Evolutionary conservation across 2,329 filamentous ascomycete genomes (phyloP).

Genomic region (Xylariaceae sp.): DNA sequence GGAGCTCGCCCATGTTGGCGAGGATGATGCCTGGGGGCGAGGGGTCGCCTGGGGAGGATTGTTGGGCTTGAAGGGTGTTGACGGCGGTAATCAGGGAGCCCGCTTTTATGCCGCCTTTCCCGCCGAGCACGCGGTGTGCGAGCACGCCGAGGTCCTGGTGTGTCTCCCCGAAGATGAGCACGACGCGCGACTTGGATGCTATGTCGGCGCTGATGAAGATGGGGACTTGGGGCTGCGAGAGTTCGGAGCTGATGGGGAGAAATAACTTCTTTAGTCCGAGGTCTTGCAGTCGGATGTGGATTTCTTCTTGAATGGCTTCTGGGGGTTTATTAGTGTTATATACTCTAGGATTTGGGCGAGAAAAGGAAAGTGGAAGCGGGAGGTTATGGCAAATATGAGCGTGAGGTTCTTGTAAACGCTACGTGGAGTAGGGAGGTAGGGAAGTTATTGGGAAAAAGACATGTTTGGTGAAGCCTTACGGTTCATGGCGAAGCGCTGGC

Average conservation of each 20-base stretch:
- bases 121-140: constrained; percentile 71
- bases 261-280: constrained; percentile 4
- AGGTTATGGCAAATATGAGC: too few relatives aligned
- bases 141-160: constrained; percentile 76
- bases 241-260: constrained; percentile 43
- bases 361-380: too few relatives aligned
- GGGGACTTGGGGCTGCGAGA: constrained; percentile 65
- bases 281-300: constrained; percentile 63
- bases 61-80: constrained; percentile 49
- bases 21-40: constrained; percentile 69
- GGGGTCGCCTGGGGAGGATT: constrained; percentile 43
- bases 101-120: constrained; percentile 68
- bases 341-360: neutral
- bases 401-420: too few relatives aligned
- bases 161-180: constrained; percentile 77
- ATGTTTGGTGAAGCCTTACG: constrained; percentile 52
- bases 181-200: constrained; percentile 62
- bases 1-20: constrained; percentile 77
- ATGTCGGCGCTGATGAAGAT: constrained; percentile 69
- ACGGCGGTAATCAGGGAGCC: constrained; percentile 76
- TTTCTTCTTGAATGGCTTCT: constrained; percentile 66
- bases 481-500: constrained; percentile 77
- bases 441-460: too few relatives aligned
- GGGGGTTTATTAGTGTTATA: constrained; percentile 12
- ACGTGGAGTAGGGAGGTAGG: too few relatives aligned